Evolutionary conservation across 1,284 basidiomycete genomes (phyloP), one percentile per base, ranked within the genome.

Genomic region (Pterula multifida): DNA sequence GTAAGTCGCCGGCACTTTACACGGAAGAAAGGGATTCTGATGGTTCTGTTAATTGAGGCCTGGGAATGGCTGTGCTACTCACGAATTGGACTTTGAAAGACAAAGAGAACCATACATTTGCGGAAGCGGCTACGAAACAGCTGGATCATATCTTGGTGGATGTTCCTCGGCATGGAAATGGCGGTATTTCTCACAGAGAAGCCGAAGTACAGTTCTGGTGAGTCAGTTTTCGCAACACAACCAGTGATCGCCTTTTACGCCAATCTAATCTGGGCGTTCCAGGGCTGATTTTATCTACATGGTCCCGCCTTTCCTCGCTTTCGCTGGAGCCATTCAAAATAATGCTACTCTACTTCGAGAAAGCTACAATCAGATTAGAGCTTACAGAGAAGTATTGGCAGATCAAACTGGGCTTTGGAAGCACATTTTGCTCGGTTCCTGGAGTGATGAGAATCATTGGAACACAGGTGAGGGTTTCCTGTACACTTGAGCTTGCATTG

Each of bases 241-340:
- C 24, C 32, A 32, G 45, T 26, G 21, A 35, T 44, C 42, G 15
- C 13, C 47, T 9, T 21, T n/a, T n/a, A n/a, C n/a, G n/a, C n/a
- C n/a, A n/a, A n/a, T n/a, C n/a, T n/a, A n/a, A n/a, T n/a, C n/a
- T n/a, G n/a, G n/a, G n/a, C n/a, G n/a, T 49, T 36, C 47, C 50
- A 75, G 73, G 77, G 65, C 76, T 13, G 78, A 80, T 60, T 81
- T 73, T 54, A 63, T 80, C 1, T 84, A 82, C 65, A 84, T 86
- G 84, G 79, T 75, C 1, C 85, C 87, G 2, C 85, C 87, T 1
- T 90, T 88, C 63, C 68, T 91, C 36, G 85, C 88, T 2, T 85
- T 81, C 62, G 88, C 79, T 56, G 88, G 81, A 3, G 68, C 68
- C 3, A 54, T 73, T 17, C 55, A 68, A 24, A 23, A 22, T 23